Evolutionary conservation across 2,329 filamentous ascomycete genomes (phyloP).

Genomic region (Nannizziopsis barbatae): DNA sequence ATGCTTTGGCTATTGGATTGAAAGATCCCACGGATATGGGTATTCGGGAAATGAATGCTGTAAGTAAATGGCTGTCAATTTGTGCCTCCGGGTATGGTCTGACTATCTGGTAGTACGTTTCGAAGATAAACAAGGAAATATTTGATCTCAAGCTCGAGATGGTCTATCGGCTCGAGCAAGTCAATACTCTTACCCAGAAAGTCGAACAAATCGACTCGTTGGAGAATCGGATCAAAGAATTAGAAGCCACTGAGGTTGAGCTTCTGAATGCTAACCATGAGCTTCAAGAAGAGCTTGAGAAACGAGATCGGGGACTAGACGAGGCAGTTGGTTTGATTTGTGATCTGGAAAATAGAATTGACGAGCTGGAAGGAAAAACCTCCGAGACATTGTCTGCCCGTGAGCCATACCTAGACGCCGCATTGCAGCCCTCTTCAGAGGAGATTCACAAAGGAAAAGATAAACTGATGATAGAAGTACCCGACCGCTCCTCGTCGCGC

Average conservation of each 20-base stretch:
- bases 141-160: conserved; percentile 36
- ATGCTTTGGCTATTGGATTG: conserved; percentile 22
- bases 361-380: conserved; percentile 20
- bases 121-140: conserved; percentile 35
- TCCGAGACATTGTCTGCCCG: not conserved
- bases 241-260: conserved; percentile 27
- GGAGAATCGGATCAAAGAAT: conserved; percentile 30
- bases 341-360: conserved; percentile 32
- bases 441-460: conserved; percentile 20
- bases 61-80: conserved; percentile 14
- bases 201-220: conserved; percentile 29
- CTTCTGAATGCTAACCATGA: conserved; percentile 32
- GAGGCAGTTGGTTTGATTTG: conserved; percentile 37
- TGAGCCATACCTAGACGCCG: not conserved
- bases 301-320: conserved; percentile 32
- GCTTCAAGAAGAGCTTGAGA: conserved; percentile 29
- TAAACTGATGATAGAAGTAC: conserved; percentile 25
- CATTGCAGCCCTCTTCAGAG: not conserved
- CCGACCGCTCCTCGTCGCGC: conserved; percentile 31
- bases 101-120: conserved; percentile 27
- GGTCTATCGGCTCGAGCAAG: conserved; percentile 31
- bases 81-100: not conserved
- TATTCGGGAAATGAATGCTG: conserved; percentile 34
- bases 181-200: conserved; percentile 28
- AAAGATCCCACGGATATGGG: conserved; percentile 33